These are phyloP conservation scores for Galeopsis tetrahit DNA, from an alignment of 257 asterid species.

Conservation along the genomic window DNA sequence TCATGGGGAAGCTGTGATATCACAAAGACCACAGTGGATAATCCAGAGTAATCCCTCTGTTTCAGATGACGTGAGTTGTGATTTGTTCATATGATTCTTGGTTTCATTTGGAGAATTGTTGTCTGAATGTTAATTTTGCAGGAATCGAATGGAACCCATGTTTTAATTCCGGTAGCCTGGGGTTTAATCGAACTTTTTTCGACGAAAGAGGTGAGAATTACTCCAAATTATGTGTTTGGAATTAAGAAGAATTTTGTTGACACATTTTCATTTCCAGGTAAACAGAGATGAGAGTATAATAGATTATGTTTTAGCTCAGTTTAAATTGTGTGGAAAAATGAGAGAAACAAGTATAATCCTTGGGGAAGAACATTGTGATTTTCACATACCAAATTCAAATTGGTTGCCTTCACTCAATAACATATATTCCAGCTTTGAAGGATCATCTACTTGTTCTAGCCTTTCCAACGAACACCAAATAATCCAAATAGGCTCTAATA, in stretches of 20 bases:
- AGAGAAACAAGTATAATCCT: background rate
- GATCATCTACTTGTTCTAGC: constrained; percentile 63
- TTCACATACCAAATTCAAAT: constrained; percentile 28
- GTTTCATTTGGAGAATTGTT: background rate
- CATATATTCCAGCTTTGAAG: constrained; percentile 55
- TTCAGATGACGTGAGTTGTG: constrained; percentile 45
- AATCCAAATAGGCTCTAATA: constrained; percentile 26
- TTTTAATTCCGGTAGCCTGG: constrained; percentile 65
- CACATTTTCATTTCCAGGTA: constrained; percentile 45
- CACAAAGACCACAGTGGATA: constrained; percentile 70
- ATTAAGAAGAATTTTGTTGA: background rate
- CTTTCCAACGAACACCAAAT: constrained; percentile 48
- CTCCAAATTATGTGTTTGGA: no score
- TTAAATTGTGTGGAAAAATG: constrained; percentile 36
- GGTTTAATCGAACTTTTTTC: constrained; percentile 73
- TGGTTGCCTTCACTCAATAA: constrained; percentile 36
- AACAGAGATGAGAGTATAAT: constrained; percentile 56
- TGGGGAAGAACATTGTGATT: constrained; percentile 32
- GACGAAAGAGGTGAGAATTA: constrained; percentile 49
- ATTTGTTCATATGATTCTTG: background rate
- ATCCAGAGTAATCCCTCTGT: constrained; percentile 37
- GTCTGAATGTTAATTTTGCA: constrained; percentile 34
- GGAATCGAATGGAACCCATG: constrained; percentile 71
- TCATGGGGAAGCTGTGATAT: constrained; percentile 84
- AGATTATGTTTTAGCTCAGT: constrained; percentile 50